phyloP scores from a whole-genome alignment of 2,329 filamentous ascomycete genomes.

The Samsoniella hepiali region DNA sequence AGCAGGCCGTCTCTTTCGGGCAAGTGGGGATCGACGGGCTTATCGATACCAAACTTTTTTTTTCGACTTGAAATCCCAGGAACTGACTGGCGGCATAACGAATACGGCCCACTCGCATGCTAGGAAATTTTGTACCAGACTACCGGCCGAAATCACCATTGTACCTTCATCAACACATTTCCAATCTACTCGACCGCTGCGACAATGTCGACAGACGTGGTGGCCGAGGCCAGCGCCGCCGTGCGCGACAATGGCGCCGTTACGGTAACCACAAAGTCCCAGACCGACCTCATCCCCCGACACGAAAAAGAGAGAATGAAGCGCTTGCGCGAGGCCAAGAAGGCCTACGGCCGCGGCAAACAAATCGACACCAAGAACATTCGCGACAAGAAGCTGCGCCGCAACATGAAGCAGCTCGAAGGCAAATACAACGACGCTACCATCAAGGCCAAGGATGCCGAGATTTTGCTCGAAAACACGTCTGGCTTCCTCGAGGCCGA shows the following conservation, averaged over 20 bases:
- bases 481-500: constrained; percentile 86
- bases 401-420: constrained; percentile 76
- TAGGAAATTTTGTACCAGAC: background rate
- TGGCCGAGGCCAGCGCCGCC: constrained; percentile 30
- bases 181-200: background rate
- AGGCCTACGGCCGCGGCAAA: constrained; percentile 79
- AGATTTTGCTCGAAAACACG: constrained; percentile 87
- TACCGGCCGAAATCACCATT: background rate
- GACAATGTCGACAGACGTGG: constrained; percentile 5
- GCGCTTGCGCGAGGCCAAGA: constrained; percentile 61
- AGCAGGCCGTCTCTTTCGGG: background rate
- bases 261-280: constrained; percentile 42
- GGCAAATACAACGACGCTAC: constrained; percentile 77
- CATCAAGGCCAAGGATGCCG: constrained; percentile 86
- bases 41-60: constrained; percentile 18
- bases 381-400: constrained; percentile 85
- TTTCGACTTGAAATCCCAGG: background rate
- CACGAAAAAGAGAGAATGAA: constrained; percentile 50
- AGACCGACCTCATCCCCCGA: constrained; percentile 51
- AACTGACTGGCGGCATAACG: background rate
- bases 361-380: constrained; percentile 69
- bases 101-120: background rate
- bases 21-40: constrained; percentile 7
- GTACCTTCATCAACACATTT: background rate
- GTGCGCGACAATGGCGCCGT: constrained; percentile 52